Conservation (phyloP, 495 filamentous ascomycete genomes). For the Pseudotulostoma volvatum region DNA sequence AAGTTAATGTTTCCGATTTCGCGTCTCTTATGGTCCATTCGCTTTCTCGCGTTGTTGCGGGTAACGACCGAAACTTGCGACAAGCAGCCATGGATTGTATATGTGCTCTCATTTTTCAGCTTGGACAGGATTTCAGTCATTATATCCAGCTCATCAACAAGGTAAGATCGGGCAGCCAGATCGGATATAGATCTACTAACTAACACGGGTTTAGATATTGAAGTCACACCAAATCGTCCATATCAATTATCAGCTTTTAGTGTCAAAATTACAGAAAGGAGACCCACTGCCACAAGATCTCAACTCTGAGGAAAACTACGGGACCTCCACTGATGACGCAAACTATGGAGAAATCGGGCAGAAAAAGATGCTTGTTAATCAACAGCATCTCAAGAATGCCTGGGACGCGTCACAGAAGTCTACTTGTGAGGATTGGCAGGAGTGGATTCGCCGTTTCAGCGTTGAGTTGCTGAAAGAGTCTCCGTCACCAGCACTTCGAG, state of each 20-base stretch:
- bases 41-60: constrained; percentile 59
- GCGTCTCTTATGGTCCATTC: constrained; percentile 90
- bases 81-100: constrained; percentile 87
- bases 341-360: constrained; percentile 66
- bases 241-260: constrained; percentile 75
- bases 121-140: constrained; percentile 86
- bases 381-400: constrained; percentile 89
- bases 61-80: constrained; percentile 52
- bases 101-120: constrained; percentile 86
- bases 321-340: constrained; percentile 59
- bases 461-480: constrained; percentile 91
- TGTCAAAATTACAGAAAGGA: constrained; percentile 82
- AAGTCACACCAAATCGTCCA: constrained; percentile 57
- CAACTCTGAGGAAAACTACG: constrained; percentile 72
- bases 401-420: constrained; percentile 95
- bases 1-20: constrained; percentile 96
- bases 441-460: constrained; percentile 95
- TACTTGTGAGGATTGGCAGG: constrained; percentile 94
- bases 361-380: constrained; percentile 91
- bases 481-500: constrained; percentile 81
- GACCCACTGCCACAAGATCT: constrained; percentile 89
- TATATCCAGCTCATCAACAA: constrained; percentile 88
- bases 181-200: constrained; percentile 1
- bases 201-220: constrained; percentile 9
- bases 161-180: constrained; percentile 8